Evolutionary conservation across 345 rosid species (phyloP), one percentile per base, ranked within the genome.

Genomic region (Cochlearia excelsa): DNA sequence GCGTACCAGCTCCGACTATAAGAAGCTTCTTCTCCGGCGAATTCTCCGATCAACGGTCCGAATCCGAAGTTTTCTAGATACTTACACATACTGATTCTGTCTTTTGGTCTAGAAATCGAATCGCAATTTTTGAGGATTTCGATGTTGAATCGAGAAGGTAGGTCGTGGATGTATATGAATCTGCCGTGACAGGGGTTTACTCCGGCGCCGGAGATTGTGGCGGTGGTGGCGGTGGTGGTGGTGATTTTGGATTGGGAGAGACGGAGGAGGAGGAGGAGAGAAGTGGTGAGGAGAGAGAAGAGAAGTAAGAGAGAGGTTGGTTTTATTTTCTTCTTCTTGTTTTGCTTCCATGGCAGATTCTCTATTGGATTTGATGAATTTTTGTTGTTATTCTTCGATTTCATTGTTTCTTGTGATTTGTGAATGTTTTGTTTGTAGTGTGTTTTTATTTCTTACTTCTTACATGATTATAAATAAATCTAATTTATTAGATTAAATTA

Each of bases 91-190:
- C 75, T 71, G 57, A 65, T 41, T 26, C 58, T 71, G 39, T 83
- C 77, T 4, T 39, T 59, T 75, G 86, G 81, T 26, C 77, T 74
- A 7, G 35, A 16, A 16, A 83, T 75, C 0, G 40, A 57, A 6
- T 30, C 9, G 41, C 92, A 85, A 23, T 81, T 52, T 43, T 62
- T 33, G 34, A 83, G 29, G 3, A 85, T 40, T 4, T 74, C 81
- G 9, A 43, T 29, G 35, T 83, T 85, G 65, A 85, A 85, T 28
- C 77, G 43, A 10, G 67, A 63, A 0, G 88, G 86, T 38, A 85
- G 69, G 6, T 71, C 45, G 23, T 81, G 79, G 41, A 78, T 71
- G 6, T 79, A 81, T 29, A 85, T 45, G 52, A 79, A 85, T 8
- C 54, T 65, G 7, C 83, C 84, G 0, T 52, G 42, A 35, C 86